These are phyloP conservation scores for Vanrija sp. DNA, from an alignment of 1,284 basidiomycete species.

Conservation along the genomic window DNA sequence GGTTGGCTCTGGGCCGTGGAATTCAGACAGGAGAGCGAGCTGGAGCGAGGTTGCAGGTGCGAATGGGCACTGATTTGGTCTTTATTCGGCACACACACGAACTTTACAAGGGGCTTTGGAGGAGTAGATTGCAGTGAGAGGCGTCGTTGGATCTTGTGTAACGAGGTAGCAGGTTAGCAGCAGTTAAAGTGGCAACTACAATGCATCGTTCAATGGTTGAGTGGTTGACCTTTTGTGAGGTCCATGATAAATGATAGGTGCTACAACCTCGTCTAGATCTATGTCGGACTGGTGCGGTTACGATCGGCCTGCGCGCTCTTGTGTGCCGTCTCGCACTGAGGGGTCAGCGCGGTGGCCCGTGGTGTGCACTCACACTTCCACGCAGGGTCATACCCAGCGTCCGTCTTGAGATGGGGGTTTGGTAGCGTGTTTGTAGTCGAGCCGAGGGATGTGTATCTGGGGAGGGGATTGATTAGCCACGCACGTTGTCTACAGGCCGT, in stretches of 20 bases:
- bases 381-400: conserved; percentile 31
- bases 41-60: conserved; percentile 25
- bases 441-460: conserved; percentile 81
- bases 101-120: too few relatives aligned
- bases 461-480: conserved; percentile 51
- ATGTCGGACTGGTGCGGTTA: neutral
- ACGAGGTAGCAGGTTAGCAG: neutral
- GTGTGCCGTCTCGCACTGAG: conserved; percentile 58
- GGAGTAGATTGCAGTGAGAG: too few relatives aligned
- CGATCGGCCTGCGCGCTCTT: conserved; percentile 61
- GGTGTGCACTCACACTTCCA: conserved; percentile 33
- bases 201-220: neutral
- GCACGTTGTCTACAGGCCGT: neutral
- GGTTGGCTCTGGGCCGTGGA: conserved; percentile 6
- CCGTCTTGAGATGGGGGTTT: conserved; percentile 71
- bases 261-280: neutral
- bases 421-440: conserved; percentile 91
- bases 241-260: neutral
- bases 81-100: too few relatives aligned
- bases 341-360: neutral
- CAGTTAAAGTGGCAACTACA: neutral
- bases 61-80: too few relatives aligned
- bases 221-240: neutral
- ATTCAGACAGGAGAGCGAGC: conserved; percentile 35
- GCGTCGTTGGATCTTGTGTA: neutral